Evolutionary conservation across 1,284 basidiomycete species (phyloP), one percentile per base, ranked within the genome.

Genomic region (Leccinum subrobustum): DNA sequence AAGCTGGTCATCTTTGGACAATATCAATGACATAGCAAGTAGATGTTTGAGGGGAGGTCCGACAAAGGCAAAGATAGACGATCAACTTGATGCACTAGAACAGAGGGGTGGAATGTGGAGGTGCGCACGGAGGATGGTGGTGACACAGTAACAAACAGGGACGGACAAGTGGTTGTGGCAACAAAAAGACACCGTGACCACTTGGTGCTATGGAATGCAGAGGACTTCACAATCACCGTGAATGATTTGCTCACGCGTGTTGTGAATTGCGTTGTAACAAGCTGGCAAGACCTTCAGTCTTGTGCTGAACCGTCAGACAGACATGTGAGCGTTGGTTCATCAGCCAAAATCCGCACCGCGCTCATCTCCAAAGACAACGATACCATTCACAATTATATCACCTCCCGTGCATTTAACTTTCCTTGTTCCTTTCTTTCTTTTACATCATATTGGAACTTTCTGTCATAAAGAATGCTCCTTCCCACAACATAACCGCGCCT

Each of bases 251-350:
- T 33, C 35, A 16, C 6, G 14, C 35, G 14, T 37, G 6, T 37
- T 37, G 35, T 37, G 35, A 37, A 37, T 37, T 37, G 35, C 35
- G 14, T 7, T 37, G 35, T 37, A 16, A 37, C 6, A 37, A 0
- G 35, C 14, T 37, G 35, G 35, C 3, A 37, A 37, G 35, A 37
- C 35, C 35, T 16, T 16, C 33, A 33, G 33, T 33, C 31, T 33
- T 33, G 12, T 33, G 31, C 31, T 33, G 33, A 33, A 33, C 33
- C 35, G 35, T 16, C 85, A 86, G 67, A 79, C 82, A 54, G 84
- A 82, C 62, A 75, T 83, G 73, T 81, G 68, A 62, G 47, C 16
- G 20, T 14, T 11, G 3, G 9, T 1, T 1, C 39, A 0, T 18
- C n/a, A 18, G 42, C 16, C 42, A 18, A 29, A 44, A 48, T 23